These are phyloP conservation scores for Musa beccarii DNA, from an alignment of 176 grass and related monocot genomes.

Conservation along the genomic window DNA sequence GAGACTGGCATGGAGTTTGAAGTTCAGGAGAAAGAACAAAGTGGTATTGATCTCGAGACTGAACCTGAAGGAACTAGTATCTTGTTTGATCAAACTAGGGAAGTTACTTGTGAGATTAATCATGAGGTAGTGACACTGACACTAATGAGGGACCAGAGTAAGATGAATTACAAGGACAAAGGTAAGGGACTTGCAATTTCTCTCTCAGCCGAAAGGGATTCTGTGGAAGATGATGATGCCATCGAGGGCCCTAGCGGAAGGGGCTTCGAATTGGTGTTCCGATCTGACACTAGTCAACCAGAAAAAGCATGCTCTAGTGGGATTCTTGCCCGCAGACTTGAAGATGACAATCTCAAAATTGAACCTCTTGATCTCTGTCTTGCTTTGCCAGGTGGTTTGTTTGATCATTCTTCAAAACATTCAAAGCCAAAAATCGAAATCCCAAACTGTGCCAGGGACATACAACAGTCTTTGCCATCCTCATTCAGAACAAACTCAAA, in stretches of 20 bases:
- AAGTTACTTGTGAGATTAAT: constrained; percentile 32
- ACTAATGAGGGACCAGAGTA: constrained; percentile 30
- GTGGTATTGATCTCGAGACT: constrained; percentile 24
- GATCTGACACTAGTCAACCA: constrained; percentile 20
- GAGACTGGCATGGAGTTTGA: neutral
- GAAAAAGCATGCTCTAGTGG: constrained; percentile 24
- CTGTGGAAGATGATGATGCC: constrained; percentile 3
- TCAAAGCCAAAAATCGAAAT: constrained; percentile 28
- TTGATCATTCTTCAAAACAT: constrained; percentile 33
- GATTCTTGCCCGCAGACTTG: constrained; percentile 23
- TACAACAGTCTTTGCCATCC: constrained; percentile 40
- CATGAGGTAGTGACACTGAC: constrained; percentile 25
- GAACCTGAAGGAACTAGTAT: neutral
- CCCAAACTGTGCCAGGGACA: constrained; percentile 24
- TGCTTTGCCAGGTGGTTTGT: constrained; percentile 53
- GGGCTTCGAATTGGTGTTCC: constrained; percentile 50
- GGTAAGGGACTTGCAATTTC: constrained; percentile 57
- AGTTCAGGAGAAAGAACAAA: constrained; percentile 18
- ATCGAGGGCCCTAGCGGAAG: constrained; percentile 28
- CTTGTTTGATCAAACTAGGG: constrained; percentile 12
- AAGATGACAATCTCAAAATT: constrained; percentile 35
- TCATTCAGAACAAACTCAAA: constrained; percentile 46
- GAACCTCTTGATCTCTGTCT: constrained; percentile 82
- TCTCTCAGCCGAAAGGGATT: constrained; percentile 25
- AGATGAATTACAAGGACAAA: constrained; percentile 42